Evolutionary conservation across 441 rosid species (phyloP), one percentile per base, ranked within the genome.

Genomic region (Adansonia madagascariensis): DNA sequence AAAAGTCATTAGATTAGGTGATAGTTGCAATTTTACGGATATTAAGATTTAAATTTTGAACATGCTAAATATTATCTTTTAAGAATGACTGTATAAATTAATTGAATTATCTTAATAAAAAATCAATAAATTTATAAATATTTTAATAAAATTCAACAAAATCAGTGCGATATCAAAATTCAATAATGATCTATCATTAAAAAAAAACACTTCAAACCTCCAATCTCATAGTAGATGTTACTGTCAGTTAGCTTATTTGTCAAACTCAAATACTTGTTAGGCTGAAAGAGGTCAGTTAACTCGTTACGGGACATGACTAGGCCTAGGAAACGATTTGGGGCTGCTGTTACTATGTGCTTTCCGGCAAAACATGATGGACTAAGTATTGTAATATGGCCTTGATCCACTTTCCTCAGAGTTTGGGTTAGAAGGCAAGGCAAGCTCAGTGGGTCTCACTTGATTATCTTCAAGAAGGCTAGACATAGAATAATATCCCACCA

Each of bases 341-440:
- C 20, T 22, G 73, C 39, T 24, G 39, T 67, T 10, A 60, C 39
- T 3, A 12, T 14, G 46, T 49, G 20, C 57, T 68, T 12, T 22
- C 11, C 12, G 11, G n/a, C 41, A 1, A 12, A 20, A 11, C 44
- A 1, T 24, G 57, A 69, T 49, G 18, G 39, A 22, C 9, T 47
- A 10, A n/a, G 49, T 65, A 24, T 65, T n/a, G 49, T 39, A n/a
- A 41, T n/a, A 46, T 47, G 60, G 61, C 46, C 10, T 50, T 27
- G 8, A 15, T 50, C 61, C 31, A 44, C 35, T 8, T 27, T 50
- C 60, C 44, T 27, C 8, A 47, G 20, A 20, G 35, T 70, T 67
- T 70, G 60, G 74, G 60, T 44, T 50, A 41, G 46, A 27, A 1
- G 59, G 41, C 57, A 47, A 18, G 71, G 31, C 53, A 66, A 66